phyloP scores from a whole-genome alignment of 2,329 filamentous ascomycete genomes.

The Phoma herbarum region DNA sequence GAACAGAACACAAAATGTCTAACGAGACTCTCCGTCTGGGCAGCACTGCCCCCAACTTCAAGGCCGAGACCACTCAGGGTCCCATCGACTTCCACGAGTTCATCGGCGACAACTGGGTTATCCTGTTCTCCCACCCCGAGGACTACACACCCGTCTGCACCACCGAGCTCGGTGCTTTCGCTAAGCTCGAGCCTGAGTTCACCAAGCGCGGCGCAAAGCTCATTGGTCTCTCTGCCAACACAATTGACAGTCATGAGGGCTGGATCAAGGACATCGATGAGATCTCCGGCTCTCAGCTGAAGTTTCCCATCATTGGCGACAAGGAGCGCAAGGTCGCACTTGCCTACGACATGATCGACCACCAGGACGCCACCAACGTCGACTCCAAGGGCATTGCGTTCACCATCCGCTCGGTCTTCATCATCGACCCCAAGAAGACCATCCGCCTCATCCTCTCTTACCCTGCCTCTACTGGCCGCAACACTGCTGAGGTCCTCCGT shows the following conservation, averaged over 20 bases:
- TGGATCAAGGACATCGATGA: slow-evolving; percentile 65
- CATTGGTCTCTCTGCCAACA: slow-evolving; percentile 65
- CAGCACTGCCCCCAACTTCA: slow-evolving; percentile 73
- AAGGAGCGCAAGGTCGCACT: slow-evolving; percentile 62
- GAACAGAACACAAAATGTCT: slow-evolving; percentile 39
- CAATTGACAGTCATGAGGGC: slow-evolving; percentile 59
- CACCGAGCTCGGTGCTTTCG: slow-evolving; percentile 70
- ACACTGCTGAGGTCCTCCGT: slow-evolving; percentile 62
- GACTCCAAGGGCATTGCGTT: slow-evolving; percentile 66
- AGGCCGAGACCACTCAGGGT: slow-evolving; percentile 72
- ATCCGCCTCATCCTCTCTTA: slow-evolving; percentile 70
- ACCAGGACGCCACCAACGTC: slow-evolving; percentile 67
- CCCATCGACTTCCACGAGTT: slow-evolving; percentile 76
- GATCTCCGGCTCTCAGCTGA: slow-evolving; percentile 58
- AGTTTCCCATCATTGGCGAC: slow-evolving; percentile 64
- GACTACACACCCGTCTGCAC: slow-evolving; percentile 69
- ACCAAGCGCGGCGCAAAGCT: slow-evolving; percentile 69
- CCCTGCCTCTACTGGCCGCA: slow-evolving; percentile 68
- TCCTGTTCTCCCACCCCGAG: slow-evolving; percentile 76
- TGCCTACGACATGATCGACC: slow-evolving; percentile 62
- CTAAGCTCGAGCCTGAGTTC: slow-evolving; percentile 71
- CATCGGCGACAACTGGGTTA: slow-evolving; percentile 74
- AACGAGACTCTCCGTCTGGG: slow-evolving; percentile 67
- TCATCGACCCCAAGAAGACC: slow-evolving; percentile 71
- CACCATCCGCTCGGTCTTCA: slow-evolving; percentile 71